Evolutionary conservation across 257 asterid genomes (phyloP).

Genomic region (Knoxia roxburghii): DNA sequence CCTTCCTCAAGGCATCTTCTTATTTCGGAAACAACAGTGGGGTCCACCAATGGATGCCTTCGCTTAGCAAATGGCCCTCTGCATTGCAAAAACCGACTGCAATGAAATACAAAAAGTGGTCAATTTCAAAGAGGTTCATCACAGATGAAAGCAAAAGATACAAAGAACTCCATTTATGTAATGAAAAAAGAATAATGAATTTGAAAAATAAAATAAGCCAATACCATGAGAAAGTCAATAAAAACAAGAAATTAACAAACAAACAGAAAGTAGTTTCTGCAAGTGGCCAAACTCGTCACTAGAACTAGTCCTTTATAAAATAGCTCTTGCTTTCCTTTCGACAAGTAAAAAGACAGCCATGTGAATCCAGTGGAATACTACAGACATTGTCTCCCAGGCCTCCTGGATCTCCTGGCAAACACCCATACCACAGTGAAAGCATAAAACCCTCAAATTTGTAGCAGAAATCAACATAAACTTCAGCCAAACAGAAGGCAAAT

Average conservation of each 20-base stretch:
- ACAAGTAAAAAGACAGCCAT: not conserved
- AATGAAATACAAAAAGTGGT: constrained; percentile 9
- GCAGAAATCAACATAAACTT: not conserved
- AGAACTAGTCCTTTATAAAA: not conserved
- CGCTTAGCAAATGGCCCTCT: constrained; percentile 53
- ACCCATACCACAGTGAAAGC: not conserved
- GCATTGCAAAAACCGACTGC: constrained; percentile 52
- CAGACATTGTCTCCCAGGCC: not conserved
- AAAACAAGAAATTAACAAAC: not conserved
- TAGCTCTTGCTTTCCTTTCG: constrained; percentile 1
- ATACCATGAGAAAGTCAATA: not conserved
- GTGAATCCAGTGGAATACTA: not conserved
- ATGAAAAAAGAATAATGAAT: not conserved
- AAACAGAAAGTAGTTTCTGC: not conserved
- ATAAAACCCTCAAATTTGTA: not conserved
- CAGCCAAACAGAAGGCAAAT: not conserved
- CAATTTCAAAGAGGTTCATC: not conserved
- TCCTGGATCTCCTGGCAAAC: no score
- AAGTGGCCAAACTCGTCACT: not conserved
- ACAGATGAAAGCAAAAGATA: not conserved
- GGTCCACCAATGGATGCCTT: constrained; percentile 48
- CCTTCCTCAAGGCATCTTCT: constrained; percentile 46
- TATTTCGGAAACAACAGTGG: constrained; percentile 39
- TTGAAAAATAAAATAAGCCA: not conserved
- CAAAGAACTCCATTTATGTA: not conserved